A percentile compares a stretch with the other conserved stretches of the same genome.
These are phyloP conservation scores for Wickerhamomyces ciferrii DNA, from an alignment of 805 yeast species.

Conservation along the genomic window DNA sequence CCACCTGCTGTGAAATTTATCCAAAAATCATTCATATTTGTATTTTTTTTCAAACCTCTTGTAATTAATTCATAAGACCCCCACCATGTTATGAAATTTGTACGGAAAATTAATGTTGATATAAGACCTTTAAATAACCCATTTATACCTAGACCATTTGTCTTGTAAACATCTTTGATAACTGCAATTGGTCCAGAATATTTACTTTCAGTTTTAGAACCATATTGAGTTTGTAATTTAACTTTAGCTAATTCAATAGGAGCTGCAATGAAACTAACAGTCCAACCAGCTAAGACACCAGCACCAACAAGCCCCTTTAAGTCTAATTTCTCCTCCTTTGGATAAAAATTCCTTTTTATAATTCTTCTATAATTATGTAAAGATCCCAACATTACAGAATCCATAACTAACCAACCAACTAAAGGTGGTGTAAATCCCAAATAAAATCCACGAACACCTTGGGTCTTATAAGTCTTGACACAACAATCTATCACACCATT, in stretches of 20 bases:
- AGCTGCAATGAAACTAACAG: constrained; percentile 93
- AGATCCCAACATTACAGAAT: constrained; percentile 85
- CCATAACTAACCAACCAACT: constrained; percentile 93
- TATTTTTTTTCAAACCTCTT: constrained; percentile 57
- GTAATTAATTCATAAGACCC: constrained; percentile 84
- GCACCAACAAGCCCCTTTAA: constrained; percentile 71
- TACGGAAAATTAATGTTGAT: constrained; percentile 84
- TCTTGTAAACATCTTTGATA: constrained; percentile 46
- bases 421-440: constrained; percentile 92
- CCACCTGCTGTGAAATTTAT: constrained; percentile 94
- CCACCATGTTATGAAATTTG: constrained; percentile 91
- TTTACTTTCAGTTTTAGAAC: constrained; percentile 50
- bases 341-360: constrained; percentile 58
- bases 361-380: constrained; percentile 70
- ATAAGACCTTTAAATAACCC: constrained; percentile 78
- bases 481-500: constrained; percentile 83
- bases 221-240: constrained; percentile 84
- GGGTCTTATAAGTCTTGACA: constrained; percentile 60
- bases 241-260: constrained; percentile 91
- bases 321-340: constrained; percentile 60
- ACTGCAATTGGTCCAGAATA: constrained; percentile 84
- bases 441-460: constrained; percentile 77
- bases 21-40: constrained; percentile 60
- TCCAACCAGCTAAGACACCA: constrained; percentile 78
- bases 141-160: constrained; percentile 49